Conservation (phyloP, 371 early-diverging fungal species). For the Apophysomyces elegans region DNA sequence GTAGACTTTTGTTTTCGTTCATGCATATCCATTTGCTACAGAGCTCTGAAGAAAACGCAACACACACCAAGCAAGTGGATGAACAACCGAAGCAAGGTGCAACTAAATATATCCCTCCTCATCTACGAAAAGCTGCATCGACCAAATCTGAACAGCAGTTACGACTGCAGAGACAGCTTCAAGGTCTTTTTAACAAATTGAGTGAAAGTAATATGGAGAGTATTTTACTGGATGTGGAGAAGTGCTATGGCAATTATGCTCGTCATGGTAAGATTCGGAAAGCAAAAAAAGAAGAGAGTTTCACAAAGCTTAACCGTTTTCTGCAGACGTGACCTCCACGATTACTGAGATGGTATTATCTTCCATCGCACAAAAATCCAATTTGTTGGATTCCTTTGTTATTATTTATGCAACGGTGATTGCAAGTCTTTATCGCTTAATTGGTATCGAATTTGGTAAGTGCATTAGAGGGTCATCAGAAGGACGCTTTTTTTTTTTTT, state of each 20-base stretch:
- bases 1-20: background rate
- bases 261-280: slow-evolving; percentile 67
- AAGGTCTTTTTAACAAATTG: slow-evolving; percentile 89
- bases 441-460: slow-evolving; percentile 87
- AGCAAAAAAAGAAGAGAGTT: background rate
- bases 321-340: slow-evolving; percentile 82
- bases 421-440: slow-evolving; percentile 76
- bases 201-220: slow-evolving; percentile 91
- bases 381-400: slow-evolving; percentile 89
- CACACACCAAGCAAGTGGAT: slow-evolving; percentile 22
- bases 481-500: background rate
- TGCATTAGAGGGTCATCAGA: background rate
- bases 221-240: slow-evolving; percentile 81
- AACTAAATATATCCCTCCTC: slow-evolving; percentile 89
- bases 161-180: slow-evolving; percentile 77
- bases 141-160: slow-evolving; percentile 64
- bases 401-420: slow-evolving; percentile 87
- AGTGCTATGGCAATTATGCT: slow-evolving; percentile 75
- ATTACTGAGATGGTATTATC: slow-evolving; percentile 76
- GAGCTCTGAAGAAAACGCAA: slow-evolving; percentile 10
- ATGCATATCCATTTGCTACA: background rate
- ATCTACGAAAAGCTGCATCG: slow-evolving; percentile 69
- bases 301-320: background rate
- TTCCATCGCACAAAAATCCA: slow-evolving; percentile 78
- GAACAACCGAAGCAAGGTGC: slow-evolving; percentile 21